Percentiles rank a stretch among this genome's conserved stretches.
Evolutionary conservation across 225 moss, liverwort and hornwort genomes (phyloP).

Genomic region (Rhytidiadelphus loreus): DNA sequence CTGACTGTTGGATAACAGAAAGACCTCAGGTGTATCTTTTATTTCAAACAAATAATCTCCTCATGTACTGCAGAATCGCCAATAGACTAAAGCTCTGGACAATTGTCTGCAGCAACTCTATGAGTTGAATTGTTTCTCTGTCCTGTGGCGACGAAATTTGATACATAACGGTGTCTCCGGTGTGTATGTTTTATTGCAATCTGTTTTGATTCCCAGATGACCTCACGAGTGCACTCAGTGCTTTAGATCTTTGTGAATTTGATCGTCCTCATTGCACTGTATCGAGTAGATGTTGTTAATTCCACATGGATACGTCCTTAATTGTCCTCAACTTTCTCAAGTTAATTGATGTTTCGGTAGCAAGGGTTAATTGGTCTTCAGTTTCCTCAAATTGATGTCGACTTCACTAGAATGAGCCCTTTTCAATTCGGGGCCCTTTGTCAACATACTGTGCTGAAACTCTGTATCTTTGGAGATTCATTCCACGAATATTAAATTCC

Average conservation of each 20-base stretch:
- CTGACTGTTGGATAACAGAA: not conserved
- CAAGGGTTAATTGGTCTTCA: not conserved
- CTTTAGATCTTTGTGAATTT: not conserved
- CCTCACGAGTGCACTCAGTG: not conserved
- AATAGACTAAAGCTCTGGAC: not conserved
- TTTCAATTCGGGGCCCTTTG: not conserved
- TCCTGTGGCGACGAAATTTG: not conserved
- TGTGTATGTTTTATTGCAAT: not conserved
- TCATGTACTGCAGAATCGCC: not conserved
- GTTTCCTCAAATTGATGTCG: not conserved
- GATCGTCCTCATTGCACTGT: not conserved
- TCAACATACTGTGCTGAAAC: no score
- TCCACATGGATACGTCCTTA: not conserved
- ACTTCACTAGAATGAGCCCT: not conserved
- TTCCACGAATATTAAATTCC: not conserved
- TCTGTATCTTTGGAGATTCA: not conserved
- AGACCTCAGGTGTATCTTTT: not conserved
- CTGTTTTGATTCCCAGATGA: not conserved
- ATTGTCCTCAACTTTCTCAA: not conserved
- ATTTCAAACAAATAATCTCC: not conserved
- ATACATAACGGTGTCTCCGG: not conserved
- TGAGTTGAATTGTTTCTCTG: not conserved
- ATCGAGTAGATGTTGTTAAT: not conserved
- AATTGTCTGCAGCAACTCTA: not conserved
- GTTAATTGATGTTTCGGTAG: not conserved